Conservation (phyloP, 2,329 filamentous ascomycete species). For the Escovopsis sp. region DNA sequence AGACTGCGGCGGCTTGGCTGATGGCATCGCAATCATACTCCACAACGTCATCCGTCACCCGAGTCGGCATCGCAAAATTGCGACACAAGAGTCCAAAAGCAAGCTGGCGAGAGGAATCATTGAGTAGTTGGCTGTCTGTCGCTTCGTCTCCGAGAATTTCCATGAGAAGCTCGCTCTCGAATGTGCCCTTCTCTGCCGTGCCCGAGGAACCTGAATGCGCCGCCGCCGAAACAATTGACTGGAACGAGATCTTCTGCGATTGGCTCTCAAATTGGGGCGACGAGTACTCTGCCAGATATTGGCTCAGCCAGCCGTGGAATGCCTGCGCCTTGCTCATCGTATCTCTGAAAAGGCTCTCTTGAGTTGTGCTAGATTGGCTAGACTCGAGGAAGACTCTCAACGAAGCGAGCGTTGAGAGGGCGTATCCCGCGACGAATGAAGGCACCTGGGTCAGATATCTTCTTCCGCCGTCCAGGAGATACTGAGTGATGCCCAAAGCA, state of each 20-base stretch:
- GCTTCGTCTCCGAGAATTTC: constrained; percentile 63
- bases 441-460: constrained; percentile 49
- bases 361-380: constrained; percentile 63
- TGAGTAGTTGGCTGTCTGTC: constrained; percentile 48
- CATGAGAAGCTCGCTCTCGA: constrained; percentile 70
- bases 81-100: constrained; percentile 61
- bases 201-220: constrained; percentile 51
- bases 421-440: constrained; percentile 68
- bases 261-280: constrained; percentile 36
- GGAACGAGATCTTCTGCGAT: constrained; percentile 42
- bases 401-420: constrained; percentile 65
- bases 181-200: constrained; percentile 51
- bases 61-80: constrained; percentile 47
- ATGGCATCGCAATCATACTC: constrained; percentile 50
- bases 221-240: constrained; percentile 53
- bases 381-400: constrained; percentile 62
- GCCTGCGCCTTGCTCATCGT: constrained; percentile 61
- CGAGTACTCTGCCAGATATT: constrained; percentile 50
- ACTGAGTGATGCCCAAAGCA: constrained; percentile 72
- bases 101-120: constrained; percentile 51
- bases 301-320: constrained; percentile 68
- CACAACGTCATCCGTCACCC: constrained; percentile 46
- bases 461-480: constrained; percentile 57
- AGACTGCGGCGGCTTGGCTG: constrained; percentile 50
- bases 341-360: constrained; percentile 65